Evolutionary conservation across 495 filamentous ascomycete genomes (phyloP).

Genomic region (Penicillium desertorum): DNA sequence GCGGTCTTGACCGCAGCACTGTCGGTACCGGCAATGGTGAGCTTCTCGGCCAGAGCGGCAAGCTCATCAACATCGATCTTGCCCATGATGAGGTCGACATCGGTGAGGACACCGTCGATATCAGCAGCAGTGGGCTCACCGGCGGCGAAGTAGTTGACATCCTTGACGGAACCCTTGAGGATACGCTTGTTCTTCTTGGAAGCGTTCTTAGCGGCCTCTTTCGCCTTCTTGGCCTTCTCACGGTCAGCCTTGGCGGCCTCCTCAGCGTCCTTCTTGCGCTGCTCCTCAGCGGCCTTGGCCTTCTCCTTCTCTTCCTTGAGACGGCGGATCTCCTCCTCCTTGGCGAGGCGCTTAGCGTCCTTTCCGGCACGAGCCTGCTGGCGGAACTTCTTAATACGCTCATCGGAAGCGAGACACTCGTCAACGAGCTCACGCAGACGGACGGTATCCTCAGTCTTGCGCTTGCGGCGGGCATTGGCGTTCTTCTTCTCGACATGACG

Average conservation of each 20-base stretch:
- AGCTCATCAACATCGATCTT: conserved; percentile 91
- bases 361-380: conserved; percentile 87
- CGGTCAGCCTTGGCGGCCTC: conserved; percentile 78
- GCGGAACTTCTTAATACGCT: conserved; percentile 95
- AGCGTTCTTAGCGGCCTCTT: conserved; percentile 95
- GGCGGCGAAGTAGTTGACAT: conserved; percentile 80
- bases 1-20: conserved; percentile 62
- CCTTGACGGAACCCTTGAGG: conserved; percentile 86
- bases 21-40: conserved; percentile 59
- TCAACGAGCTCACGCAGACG: conserved; percentile 88
- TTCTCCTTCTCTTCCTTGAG: conserved; percentile 74
- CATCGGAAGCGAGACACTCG: conserved; percentile 74
- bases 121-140: conserved; percentile 66
- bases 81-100: conserved; percentile 82
- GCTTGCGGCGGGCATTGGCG: conserved; percentile 94
- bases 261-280: conserved; percentile 76
- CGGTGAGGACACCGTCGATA: conserved; percentile 78
- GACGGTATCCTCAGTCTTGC: conserved; percentile 95
- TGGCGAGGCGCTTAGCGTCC: conserved; percentile 88
- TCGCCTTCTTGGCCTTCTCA: conserved; percentile 89
- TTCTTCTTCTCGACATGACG: conserved; percentile 98
- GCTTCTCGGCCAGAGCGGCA: conserved; percentile 71
- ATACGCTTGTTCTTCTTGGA: conserved; percentile 99
- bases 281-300: conserved; percentile 74
- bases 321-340: conserved; percentile 87